A percentile compares a stretch with the other conserved stretches of the same genome.
Evolutionary conservation across 2,329 filamentous ascomycete genomes (phyloP).

Genomic region (Arthrocladium fulminans): DNA sequence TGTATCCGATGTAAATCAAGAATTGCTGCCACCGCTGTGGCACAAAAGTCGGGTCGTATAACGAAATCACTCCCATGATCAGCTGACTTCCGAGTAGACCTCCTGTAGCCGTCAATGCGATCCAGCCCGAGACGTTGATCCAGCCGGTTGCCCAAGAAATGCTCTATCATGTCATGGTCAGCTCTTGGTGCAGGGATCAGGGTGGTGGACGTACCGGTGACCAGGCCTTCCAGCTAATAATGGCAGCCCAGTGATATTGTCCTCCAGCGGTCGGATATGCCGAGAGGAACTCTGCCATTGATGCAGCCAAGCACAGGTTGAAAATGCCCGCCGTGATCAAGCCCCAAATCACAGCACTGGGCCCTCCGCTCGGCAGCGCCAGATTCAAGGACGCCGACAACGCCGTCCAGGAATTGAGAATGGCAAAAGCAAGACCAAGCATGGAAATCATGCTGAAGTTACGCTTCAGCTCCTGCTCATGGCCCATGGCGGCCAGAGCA

Average conservation of each 20-base stretch:
- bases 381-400: slow-evolving; percentile 50
- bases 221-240: slow-evolving; percentile 51
- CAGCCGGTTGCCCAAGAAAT: slow-evolving; percentile 61
- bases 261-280: slow-evolving; percentile 54
- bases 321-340: slow-evolving; percentile 55
- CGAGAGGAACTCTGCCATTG: slow-evolving; percentile 62
- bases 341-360: slow-evolving; percentile 63
- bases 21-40: slow-evolving; percentile 62
- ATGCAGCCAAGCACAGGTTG: slow-evolving; percentile 60
- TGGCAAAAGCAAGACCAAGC: slow-evolving; percentile 55
- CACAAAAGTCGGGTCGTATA: slow-evolving; percentile 52
- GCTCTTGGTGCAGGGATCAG: background rate
- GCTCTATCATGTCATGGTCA: background rate
- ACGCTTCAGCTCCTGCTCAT: slow-evolving; percentile 49
- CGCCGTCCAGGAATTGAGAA: slow-evolving; percentile 56
- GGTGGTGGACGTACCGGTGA: slow-evolving; percentile 44
- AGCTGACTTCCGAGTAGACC: slow-evolving; percentile 60
- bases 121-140: slow-evolving; percentile 29
- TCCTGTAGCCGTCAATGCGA: slow-evolving; percentile 57
- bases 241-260: slow-evolving; percentile 65
- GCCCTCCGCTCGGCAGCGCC: slow-evolving; percentile 61
- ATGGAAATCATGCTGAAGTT: slow-evolving; percentile 52
- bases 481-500: slow-evolving; percentile 47
- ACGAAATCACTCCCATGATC: slow-evolving; percentile 54
- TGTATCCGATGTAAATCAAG: slow-evolving; percentile 60